Evolutionary conservation across 352 stramenopile genomes (phyloP).

Genomic region (Phytophthora fragariae): DNA sequence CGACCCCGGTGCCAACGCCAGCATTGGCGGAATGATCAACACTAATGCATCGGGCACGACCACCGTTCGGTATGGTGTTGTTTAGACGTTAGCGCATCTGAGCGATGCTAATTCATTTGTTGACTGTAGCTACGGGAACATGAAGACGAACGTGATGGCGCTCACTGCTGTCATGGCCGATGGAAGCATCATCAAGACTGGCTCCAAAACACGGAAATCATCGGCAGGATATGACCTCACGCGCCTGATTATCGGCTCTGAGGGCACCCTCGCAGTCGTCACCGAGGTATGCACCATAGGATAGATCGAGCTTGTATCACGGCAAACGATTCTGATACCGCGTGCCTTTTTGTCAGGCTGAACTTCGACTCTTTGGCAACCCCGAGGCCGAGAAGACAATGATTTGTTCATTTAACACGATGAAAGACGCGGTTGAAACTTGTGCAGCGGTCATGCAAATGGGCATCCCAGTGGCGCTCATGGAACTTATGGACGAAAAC

Average conservation of each 20-base stretch:
- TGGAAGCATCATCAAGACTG: slow-evolving; percentile 87
- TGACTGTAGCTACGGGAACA: slow-evolving; percentile 91
- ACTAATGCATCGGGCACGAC: slow-evolving; percentile 91
- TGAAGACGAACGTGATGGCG: slow-evolving; percentile 96
- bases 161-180: slow-evolving; percentile 94
- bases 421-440: slow-evolving; percentile 85
- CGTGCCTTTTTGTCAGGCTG: slow-evolving; percentile 47
- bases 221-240: slow-evolving; percentile 97
- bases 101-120: not conserved
- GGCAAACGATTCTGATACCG: slow-evolving; percentile 4
- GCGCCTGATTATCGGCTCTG: slow-evolving; percentile 93
- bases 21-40: slow-evolving; percentile 94
- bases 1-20: slow-evolving; percentile 96
- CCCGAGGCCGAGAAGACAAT: slow-evolving; percentile 90
- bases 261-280: slow-evolving; percentile 96
- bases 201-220: slow-evolving; percentile 93
- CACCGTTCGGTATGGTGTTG: slow-evolving; percentile 43
- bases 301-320: not conserved
- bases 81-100: not conserved
- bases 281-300: slow-evolving; percentile 71
- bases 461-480: slow-evolving; percentile 85
- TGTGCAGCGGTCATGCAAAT: slow-evolving; percentile 85
- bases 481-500: slow-evolving; percentile 87
- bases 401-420: slow-evolving; percentile 92
- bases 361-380: slow-evolving; percentile 93